Percentiles rank a stretch among this genome's conserved stretches.
These are phyloP conservation scores for Teunomyces barrocoloradensis DNA, from an alignment of 805 yeast species.

Conservation along the genomic window DNA sequence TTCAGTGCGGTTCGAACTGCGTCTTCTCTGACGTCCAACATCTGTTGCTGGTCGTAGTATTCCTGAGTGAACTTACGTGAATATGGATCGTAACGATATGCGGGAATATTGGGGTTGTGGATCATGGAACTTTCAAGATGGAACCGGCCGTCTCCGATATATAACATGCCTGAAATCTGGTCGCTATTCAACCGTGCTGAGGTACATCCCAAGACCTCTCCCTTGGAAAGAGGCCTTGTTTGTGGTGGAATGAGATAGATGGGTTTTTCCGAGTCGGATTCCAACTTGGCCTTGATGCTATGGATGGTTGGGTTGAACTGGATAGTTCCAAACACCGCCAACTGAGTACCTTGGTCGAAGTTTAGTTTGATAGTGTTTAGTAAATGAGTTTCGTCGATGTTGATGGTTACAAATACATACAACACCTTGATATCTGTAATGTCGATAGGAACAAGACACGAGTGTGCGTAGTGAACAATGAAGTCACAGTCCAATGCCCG, in stretches of 20 bases:
- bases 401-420: slow-evolving; percentile 93
- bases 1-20: slow-evolving; percentile 65
- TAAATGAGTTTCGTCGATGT: slow-evolving; percentile 80
- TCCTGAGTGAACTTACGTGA: slow-evolving; percentile 88
- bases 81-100: slow-evolving; percentile 93
- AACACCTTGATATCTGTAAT: slow-evolving; percentile 85
- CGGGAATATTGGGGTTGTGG: slow-evolving; percentile 90
- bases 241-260: slow-evolving; percentile 82
- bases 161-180: slow-evolving; percentile 76
- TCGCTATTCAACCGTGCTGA: slow-evolving; percentile 72
- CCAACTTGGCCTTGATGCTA: slow-evolving; percentile 61
- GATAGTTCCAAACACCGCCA: slow-evolving; percentile 92
- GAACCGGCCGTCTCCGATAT: slow-evolving; percentile 94
- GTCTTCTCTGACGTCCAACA: slow-evolving; percentile 67
- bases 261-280: slow-evolving; percentile 45
- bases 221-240: slow-evolving; percentile 86
- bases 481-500: slow-evolving; percentile 90
- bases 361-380: slow-evolving; percentile 72
- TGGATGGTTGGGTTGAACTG: slow-evolving; percentile 96
- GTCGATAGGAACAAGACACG: slow-evolving; percentile 94
- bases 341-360: slow-evolving; percentile 57
- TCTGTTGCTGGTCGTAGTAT: slow-evolving; percentile 79
- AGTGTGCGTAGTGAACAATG: slow-evolving; percentile 94
- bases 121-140: slow-evolving; percentile 96
- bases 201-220: slow-evolving; percentile 96